Percentiles rank a stretch among this genome's conserved stretches.
Evolutionary conservation across 2,329 filamentous ascomycete species (phyloP).

Genomic region (Microdochium paspali): DNA sequence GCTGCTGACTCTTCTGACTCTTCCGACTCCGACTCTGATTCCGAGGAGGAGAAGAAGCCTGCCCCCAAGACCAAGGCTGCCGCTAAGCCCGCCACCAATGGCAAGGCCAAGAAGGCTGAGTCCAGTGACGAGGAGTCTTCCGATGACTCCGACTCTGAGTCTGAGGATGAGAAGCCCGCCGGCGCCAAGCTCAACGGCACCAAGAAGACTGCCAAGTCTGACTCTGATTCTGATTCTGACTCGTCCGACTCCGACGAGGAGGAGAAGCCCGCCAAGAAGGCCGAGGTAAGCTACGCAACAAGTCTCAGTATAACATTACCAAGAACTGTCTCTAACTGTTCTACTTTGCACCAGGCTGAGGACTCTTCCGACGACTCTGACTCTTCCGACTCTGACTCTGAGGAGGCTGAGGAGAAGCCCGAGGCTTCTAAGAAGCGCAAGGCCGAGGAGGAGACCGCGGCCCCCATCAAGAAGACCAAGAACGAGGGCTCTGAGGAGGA

Average conservation of each 20-base stretch:
- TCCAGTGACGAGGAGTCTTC: conserved; percentile 22
- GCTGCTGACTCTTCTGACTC: conserved; percentile 21
- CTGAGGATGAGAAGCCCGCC: conserved; percentile 7
- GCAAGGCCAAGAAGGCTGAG: conserved; percentile 17
- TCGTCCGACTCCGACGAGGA: conserved; percentile 23
- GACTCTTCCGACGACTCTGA: conserved; percentile 20
- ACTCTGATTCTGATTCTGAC: conserved; percentile 20
- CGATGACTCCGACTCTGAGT: conserved; percentile 12
- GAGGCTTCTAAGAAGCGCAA: conserved; percentile 56
- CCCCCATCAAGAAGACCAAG: conserved; percentile 60
- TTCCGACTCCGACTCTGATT: conserved; percentile 13
- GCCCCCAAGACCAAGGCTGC: conserved; percentile 15
- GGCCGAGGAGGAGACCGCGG: conserved; percentile 39
- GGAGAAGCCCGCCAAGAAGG: conserved; percentile 12
- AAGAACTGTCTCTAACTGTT: conserved; percentile 17
- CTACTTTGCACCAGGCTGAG: conserved; percentile 14
- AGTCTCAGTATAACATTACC: conserved; percentile 15
- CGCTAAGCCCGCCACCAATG: conserved; percentile 15
- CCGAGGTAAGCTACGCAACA: conserved; percentile 10
- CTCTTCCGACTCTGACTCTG: conserved; percentile 27
- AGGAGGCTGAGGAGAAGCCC: conserved; percentile 33
- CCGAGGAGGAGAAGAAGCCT: conserved; percentile 19
- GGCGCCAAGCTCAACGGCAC: conserved; percentile 1
- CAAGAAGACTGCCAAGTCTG: conserved; percentile 4
- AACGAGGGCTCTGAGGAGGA: conserved; percentile 37